Conservation (phyloP, 2,329 filamentous ascomycete species). For the Paecilomyces fulvus region DNA sequence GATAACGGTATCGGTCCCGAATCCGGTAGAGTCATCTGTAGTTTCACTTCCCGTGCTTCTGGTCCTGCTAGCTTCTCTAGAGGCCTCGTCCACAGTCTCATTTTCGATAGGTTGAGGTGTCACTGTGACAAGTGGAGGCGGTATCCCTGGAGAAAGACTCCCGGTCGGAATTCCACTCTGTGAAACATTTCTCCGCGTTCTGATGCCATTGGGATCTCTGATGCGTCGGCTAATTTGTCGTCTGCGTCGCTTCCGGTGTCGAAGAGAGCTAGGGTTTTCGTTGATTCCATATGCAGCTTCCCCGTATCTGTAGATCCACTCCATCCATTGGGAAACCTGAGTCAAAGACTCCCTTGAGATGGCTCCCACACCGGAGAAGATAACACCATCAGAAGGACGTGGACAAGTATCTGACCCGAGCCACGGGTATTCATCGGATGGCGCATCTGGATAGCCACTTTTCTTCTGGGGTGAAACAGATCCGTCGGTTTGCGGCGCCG, state of each 20-base stretch:
- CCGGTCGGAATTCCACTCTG: constrained; percentile 8
- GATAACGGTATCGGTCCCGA: constrained; percentile 38
- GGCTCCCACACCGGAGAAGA: constrained; percentile 74
- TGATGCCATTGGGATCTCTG: constrained; percentile 5
- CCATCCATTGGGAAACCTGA: constrained; percentile 75
- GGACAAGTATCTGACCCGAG: constrained; percentile 63
- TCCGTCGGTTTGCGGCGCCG: constrained; percentile 24
- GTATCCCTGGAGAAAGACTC: constrained; percentile 32
- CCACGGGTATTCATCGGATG: constrained; percentile 48
- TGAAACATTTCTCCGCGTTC: not conserved
- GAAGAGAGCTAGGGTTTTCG: constrained; percentile 64
- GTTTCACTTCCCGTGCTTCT: constrained; percentile 12
- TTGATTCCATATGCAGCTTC: constrained; percentile 76
- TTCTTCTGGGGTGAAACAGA: constrained; percentile 8
- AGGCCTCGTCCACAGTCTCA: constrained; percentile 5
- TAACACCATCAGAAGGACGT: constrained; percentile 66
- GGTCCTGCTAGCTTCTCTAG: constrained; percentile 9
- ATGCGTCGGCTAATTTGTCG: constrained; percentile 21
- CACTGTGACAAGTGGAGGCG: constrained; percentile 33
- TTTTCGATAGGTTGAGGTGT: constrained; percentile 11
- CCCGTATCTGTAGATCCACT: constrained; percentile 77
- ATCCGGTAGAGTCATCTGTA: constrained; percentile 19
- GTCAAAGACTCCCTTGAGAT: constrained; percentile 63
- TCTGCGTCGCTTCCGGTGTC: constrained; percentile 34
- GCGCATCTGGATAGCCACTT: constrained; percentile 6